Conservation (phyloP, 1,284 basidiomycete species). For the Cystobasidiaceae sp. region DNA sequence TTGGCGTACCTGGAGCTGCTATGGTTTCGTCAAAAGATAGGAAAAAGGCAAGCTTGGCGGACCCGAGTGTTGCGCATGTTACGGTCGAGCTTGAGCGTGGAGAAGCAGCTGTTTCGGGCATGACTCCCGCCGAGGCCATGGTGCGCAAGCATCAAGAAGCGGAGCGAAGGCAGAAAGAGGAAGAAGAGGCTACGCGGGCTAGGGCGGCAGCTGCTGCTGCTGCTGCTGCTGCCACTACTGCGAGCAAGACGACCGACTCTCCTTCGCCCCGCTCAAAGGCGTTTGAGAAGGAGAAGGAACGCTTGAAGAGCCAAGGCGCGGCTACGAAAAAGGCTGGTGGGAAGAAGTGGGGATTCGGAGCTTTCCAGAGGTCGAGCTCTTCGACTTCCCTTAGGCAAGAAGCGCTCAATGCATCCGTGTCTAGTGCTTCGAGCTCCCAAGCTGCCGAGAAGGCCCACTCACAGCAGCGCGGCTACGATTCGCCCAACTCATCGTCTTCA, state of each 20-base stretch:
- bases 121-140: slow-evolving; percentile 87
- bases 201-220: slow-evolving; percentile 53
- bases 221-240: slow-evolving; percentile 27
- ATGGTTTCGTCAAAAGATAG: slow-evolving; percentile 60
- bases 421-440: neutral
- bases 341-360: slow-evolving; percentile 47
- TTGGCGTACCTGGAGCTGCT: slow-evolving; percentile 29
- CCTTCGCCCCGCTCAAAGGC: slow-evolving; percentile 44
- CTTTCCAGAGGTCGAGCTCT: slow-evolving; percentile 12
- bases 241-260: neutral
- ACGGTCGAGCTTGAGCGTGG: slow-evolving; percentile 75
- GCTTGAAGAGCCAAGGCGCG: slow-evolving; percentile 43
- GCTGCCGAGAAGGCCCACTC: no score
- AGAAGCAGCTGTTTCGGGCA: slow-evolving; percentile 56
- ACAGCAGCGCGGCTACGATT: neutral
- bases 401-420: slow-evolving; percentile 2
- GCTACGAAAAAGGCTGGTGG: slow-evolving; percentile 33
- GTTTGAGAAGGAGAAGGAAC: slow-evolving; percentile 49
- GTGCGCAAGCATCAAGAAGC: slow-evolving; percentile 66
- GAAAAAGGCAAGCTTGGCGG: slow-evolving; percentile 60
- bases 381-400: slow-evolving; percentile 17
- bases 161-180: slow-evolving; percentile 29
- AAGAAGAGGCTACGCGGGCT: slow-evolving; percentile 57
- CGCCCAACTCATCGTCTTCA: slow-evolving; percentile 10
- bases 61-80: slow-evolving; percentile 73